Evolutionary conservation across 164 flowering plant species (phyloP), one percentile per base, ranked within the genome.

Genomic region (Taxillus chinensis): DNA sequence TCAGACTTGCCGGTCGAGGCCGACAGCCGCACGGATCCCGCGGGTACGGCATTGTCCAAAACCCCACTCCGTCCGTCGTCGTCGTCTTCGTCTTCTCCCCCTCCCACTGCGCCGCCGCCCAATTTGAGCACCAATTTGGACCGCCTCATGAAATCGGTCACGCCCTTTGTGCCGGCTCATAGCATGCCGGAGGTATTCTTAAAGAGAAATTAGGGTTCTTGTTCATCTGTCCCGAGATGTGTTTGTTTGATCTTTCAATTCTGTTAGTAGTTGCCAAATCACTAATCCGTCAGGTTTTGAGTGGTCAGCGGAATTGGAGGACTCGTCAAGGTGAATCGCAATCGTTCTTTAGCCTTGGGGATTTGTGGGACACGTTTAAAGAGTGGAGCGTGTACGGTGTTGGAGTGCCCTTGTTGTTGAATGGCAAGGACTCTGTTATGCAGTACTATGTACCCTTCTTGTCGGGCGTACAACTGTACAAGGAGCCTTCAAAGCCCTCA

Each of bases 371-470:
- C 62, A 71, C 81, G 7, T 83, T 77, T 57, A 70, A 66, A 43
- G 89, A 84, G 66, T 81, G 91, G 95, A 88, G 95, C 59, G 87
- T 70, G 0, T 88, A 79, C 69, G 95, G 95, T 43, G 91, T 73
- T 2, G 95, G 85, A 70, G 91, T 86, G 45, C 95, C 95, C 5
- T 55, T 86, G 11, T 62, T 75, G 59, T 61, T 88, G 70, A 76
- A 77, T 17, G 88, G 71, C 40, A 69, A 62, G 38, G 86, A 86
- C 39, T 66, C 75, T 5, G 79, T 83, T 58, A 69, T 66, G 61
- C 95, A 88, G 67, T 86, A 88, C 42, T 86, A 88, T 72, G 83
- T 78, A 60, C 95, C 95, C 3, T 84, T 60, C 59, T 71, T 88
- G 68, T 88, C 95, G 0, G 91, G 79, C 57, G 81, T 88, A 53